Evolutionary conservation across 768 basidiomycete species (phyloP).

Genomic region (Boletus reticuloceps): DNA sequence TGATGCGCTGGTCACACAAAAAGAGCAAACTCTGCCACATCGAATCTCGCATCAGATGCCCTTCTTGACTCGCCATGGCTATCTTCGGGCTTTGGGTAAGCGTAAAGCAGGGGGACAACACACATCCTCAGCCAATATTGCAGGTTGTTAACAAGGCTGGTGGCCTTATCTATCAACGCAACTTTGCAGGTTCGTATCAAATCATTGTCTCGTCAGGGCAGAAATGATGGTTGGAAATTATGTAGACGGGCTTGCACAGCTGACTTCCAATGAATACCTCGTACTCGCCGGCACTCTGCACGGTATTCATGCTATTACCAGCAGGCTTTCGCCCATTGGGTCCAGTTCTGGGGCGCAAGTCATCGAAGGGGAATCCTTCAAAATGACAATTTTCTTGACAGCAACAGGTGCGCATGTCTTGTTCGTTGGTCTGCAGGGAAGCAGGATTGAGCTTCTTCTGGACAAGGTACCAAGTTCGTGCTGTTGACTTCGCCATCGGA

Average conservation of each 20-base stretch:
- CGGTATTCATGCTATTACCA: constrained; percentile 98
- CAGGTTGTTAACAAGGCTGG: constrained; percentile 99
- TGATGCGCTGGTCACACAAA: neutral
- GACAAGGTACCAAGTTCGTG: constrained; percentile 91
- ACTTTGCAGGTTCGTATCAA: constrained; percentile 70
- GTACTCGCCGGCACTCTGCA: constrained; percentile 96
- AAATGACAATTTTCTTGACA: constrained; percentile 88
- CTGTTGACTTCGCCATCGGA: constrained; percentile 82
- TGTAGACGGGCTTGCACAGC: constrained; percentile 84
- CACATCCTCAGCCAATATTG: constrained; percentile 8
- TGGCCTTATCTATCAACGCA: constrained; percentile 90
- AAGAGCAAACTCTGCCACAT: neutral
- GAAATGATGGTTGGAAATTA: neutral
- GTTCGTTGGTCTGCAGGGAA: neutral
- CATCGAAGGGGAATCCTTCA: constrained; percentile 96
- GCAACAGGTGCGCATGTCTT: constrained; percentile 63
- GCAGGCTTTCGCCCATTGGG: constrained; percentile 81
- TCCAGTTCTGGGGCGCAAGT: constrained; percentile 85
- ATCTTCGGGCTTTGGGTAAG: constrained; percentile 82
- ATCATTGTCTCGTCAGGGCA: neutral
- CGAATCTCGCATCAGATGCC: neutral
- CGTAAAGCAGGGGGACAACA: constrained; percentile 1
- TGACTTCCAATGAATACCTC: constrained; percentile 92
- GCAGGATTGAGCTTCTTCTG: neutral
- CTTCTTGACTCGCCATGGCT: constrained; percentile 48